phyloP scores from a whole-genome alignment of 139 green algal species.

The Yamagishiella unicocca region DNA sequence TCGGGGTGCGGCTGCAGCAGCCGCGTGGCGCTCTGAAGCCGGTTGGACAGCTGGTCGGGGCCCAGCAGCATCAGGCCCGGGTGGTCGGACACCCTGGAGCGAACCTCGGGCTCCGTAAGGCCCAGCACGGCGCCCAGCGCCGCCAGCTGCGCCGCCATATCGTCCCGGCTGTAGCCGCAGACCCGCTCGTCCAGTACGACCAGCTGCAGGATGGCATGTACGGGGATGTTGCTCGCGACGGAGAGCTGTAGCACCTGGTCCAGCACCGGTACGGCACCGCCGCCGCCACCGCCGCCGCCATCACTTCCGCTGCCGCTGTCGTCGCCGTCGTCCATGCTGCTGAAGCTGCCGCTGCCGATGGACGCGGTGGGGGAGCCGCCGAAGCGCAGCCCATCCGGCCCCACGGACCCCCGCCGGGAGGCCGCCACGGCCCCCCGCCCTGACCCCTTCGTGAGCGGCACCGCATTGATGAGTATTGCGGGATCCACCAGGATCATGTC shows the following conservation, averaged over 20 bases:
- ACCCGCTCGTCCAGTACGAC: neutral
- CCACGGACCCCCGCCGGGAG: too few species aligned
- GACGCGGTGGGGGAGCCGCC: too few species aligned
- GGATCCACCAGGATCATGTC: constrained; percentile 66
- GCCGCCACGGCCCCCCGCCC: too few species aligned
- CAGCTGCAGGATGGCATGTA: neutral
- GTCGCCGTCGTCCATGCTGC: neutral
- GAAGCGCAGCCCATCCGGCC: too few species aligned
- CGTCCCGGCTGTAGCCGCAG: neutral
- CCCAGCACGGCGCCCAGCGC: constrained; percentile 13
- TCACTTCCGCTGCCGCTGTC: neutral
- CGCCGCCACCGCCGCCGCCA: too few species aligned
- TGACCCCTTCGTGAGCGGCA: neutral
- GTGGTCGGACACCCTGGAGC: neutral
- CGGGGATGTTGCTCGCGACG: neutral
- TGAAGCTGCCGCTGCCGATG: neutral
- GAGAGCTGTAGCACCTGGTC: neutral
- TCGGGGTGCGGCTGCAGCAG: constrained; percentile 15
- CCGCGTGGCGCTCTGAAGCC: neutral
- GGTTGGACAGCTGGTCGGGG: neutral
- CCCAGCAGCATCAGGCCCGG: constrained; percentile 23
- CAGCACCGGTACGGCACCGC: neutral
- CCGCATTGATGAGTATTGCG: constrained; percentile 47
- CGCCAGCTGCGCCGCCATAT: neutral
- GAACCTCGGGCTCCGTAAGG: neutral